Base-by-base conservation (phyloP, 2,329 filamentous ascomycete genomes). In the Fusarium cicatricum region DNA sequence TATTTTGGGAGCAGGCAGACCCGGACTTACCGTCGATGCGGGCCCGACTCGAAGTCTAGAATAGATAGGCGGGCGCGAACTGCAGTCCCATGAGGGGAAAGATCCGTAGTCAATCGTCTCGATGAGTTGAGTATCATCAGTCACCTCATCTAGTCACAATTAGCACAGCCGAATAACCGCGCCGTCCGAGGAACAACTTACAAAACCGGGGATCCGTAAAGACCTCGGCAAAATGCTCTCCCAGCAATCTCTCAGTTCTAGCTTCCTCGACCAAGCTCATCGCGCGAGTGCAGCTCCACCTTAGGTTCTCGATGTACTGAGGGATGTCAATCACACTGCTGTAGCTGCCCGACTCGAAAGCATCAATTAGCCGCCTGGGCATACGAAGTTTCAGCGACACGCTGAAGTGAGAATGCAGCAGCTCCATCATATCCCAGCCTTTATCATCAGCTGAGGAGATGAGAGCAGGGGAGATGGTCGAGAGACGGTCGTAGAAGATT, bases 401-500 rank as follows among this genome's bases (percentile, higher is more conserved):
- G 5, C 68, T 68, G 59, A 80, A 86, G 58, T 85, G 80, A 1
- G 73, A 74, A 5, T 74, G 71, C 16, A 84, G 66, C 4, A 77
- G 75, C 5, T 79, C 74, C 31, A 77, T 74, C 8, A 80, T 66
- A 33, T 77, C 56, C 59, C 62, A 71, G 1, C 75, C 75, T 40
- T 55, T 61, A 19, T 60, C 60, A 4, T 76, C 73, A 39, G 68
- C 64, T 11, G 72, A 58, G 15, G 72, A 67, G 59, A 79, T 58
- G 49, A 77, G 55, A 9, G 65, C 62, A 0, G 84, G 84, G 0
- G 83, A 74, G 2, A 85, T 67, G 1, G 77, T 81, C 1, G 82
- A 82, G 6, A 86, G 70, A 2, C 84, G 78, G 64, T 87, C 84
- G 55, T 82, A 80, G 54, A 84, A 84, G 2, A 84, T 71, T 0